phyloP scores from a whole-genome alignment of 805 yeast species.

The Tanozyma kutaoensis region DNA sequence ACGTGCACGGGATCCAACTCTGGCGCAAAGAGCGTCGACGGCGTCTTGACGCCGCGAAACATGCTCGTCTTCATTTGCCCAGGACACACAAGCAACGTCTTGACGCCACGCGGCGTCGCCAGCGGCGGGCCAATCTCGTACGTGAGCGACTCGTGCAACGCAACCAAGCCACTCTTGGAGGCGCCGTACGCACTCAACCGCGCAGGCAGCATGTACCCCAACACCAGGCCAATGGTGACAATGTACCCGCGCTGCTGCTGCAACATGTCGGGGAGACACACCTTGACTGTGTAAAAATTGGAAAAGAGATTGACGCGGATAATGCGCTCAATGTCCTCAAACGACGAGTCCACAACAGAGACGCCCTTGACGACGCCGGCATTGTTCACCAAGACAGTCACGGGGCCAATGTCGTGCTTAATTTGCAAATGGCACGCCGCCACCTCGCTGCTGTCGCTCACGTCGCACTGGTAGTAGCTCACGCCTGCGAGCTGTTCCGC shows the following conservation, averaged over 20 bases:
- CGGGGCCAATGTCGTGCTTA: conserved; percentile 35
- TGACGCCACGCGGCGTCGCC: conserved; percentile 36
- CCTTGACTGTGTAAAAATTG: conserved; percentile 53
- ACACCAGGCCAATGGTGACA: conserved; percentile 70
- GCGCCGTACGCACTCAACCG: conserved; percentile 79
- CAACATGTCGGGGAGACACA: conserved; percentile 66
- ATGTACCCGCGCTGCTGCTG: conserved; percentile 52
- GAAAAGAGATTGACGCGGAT: conserved; percentile 61
- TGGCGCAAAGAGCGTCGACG: conserved; percentile 69
- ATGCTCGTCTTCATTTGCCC: conserved; percentile 73
- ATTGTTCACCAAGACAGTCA: conserved; percentile 67
- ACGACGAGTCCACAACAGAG: conserved; percentile 36
- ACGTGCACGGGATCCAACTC: conserved; percentile 57
- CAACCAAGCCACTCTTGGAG: conserved; percentile 75
- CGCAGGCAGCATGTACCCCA: conserved; percentile 81
- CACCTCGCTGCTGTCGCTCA: conserved; percentile 38
- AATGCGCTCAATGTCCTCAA: conserved; percentile 47
- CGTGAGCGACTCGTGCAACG: conserved; percentile 70
- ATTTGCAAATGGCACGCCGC: conserved; percentile 25
- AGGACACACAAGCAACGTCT: conserved; percentile 69
- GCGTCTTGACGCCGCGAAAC: conserved; percentile 66
- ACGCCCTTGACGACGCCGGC: conserved; percentile 67
- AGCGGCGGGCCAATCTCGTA: conserved; percentile 50
- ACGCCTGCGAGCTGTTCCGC: conserved; percentile 26
- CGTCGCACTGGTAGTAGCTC: conserved; percentile 56